Evolutionary conservation across 805 yeast species (phyloP), one percentile per base, ranked within the genome.

Genomic region (Ogataea pignaliae): DNA sequence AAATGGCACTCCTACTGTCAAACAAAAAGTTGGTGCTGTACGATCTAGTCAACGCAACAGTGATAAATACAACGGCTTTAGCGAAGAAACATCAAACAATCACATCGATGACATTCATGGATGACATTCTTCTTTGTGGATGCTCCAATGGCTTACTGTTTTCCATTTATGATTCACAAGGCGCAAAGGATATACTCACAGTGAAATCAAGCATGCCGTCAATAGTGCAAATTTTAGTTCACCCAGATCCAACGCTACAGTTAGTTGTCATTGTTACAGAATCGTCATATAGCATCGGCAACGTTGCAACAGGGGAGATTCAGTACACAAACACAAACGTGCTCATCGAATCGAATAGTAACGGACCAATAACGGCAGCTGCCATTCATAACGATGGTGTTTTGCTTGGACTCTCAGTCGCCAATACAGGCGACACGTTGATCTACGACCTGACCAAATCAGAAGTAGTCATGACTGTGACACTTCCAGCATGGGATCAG

Each of bases 401-500:
- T 3, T 40, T 69, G 17, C 36, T 69, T 10, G 68, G 69, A 6
- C 37, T 73, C 2, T 76, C 76, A 1, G 44, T 41, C 11, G 57
- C 59, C 1, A 41, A 50, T 5, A 51, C 62, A 15, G 69, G 64
- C 7, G 48, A 55, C 12, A 63, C 77, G 5, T 45, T 55, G 3
- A 63, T 78, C 4, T 67, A 60, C 50, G 72, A 71, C 44, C 50
- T 76, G 18, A 59, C 73, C 2, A 60, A 64, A 28, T 69, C 74
- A 2, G 53, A 54, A 10, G 43, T 60, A 15, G 72, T 66, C 10
- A 57, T 76, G 3, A 59, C 63, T 3, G 50, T 75, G 18, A 29
- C 12, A 10, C 39, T 38, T 4, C 43, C 56, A 9, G 13, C 36
- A 16, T 47, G 43, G 4, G 39, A 21, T 2, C 12, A 16, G 14